Base-by-base conservation (phyloP, 768 basidiomycete species). In the Strobilomyces dryophilus region DNA sequence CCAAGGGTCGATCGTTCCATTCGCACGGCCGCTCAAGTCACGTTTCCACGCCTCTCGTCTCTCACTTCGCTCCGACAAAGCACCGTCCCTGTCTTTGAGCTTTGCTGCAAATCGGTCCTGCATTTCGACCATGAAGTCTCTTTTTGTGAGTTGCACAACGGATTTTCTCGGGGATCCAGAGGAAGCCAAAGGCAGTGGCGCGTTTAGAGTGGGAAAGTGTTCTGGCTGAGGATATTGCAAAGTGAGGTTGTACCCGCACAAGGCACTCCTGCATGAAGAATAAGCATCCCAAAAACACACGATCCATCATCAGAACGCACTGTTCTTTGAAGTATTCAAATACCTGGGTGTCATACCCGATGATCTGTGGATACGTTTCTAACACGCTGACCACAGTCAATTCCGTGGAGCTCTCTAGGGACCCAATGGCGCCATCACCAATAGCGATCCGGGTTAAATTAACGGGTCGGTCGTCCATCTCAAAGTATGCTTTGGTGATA, bases 321-420 rank as follows among this genome's bases (percentile, higher is more conserved):
- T 86, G 84, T 57, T 80, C 74, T 57, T 77, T 73, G 69, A 88
- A 87, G 61, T 84, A 84, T 53, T 81, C 75, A 64, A 79, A 85
- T 1, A 85, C 83, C 8, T 77, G 76, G 18, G 72, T 70, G 58
- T 89, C 81, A 59, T 88, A 89, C 26, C 80, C 83, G 45, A 89
- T 86, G 39, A 89, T 69, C 62, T 88, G 86, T 8, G 87, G 87
- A 62, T 83, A 85, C 4, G 87, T 87, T 66, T 84, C 79, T n/a
- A 89, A 66, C 24, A 85, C 72, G 49, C 75, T 57, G 55, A 87
- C 79, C 24, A 82, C 76, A 21, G 87, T 81, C 0, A 82, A 57
- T 27, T 80, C 67, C 50, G 78, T 72, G 50, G 79, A 82, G 1
- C 77, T 76, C 42, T 73, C 72, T 34, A 61, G 67, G n/a, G 77